Evolutionary conservation across 2,329 filamentous ascomycete species (phyloP).

Genomic region (Cytospora leucostoma): DNA sequence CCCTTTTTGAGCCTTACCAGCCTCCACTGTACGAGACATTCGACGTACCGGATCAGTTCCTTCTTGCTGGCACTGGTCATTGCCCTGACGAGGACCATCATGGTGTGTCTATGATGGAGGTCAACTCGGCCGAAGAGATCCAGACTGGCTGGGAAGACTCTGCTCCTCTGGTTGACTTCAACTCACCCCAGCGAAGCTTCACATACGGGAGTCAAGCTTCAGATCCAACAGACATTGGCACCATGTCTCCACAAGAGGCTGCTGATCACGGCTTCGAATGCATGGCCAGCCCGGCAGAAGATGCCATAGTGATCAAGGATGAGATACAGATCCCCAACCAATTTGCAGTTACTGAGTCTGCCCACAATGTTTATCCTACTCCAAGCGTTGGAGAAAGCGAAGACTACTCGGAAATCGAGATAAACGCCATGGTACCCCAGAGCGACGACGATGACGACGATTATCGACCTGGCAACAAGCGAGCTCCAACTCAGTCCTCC

Average conservation of each 20-base stretch:
- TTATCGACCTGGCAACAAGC: slow-evolving; percentile 20
- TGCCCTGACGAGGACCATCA: slow-evolving; percentile 28
- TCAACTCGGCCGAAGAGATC: slow-evolving; percentile 38
- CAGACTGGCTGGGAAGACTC: slow-evolving; percentile 36
- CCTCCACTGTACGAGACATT: slow-evolving; percentile 33
- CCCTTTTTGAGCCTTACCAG: slow-evolving; percentile 36
- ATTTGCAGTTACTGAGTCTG: neutral
- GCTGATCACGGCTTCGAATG: slow-evolving; percentile 28
- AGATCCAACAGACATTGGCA: slow-evolving; percentile 31
- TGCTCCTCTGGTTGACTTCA: slow-evolving; percentile 31
- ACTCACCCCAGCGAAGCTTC: slow-evolving; percentile 31
- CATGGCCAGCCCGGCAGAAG: slow-evolving; percentile 34
- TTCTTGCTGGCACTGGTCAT: slow-evolving; percentile 35
- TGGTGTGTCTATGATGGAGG: slow-evolving; percentile 40
- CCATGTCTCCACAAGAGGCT: slow-evolving; percentile 23
- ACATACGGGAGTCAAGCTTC: slow-evolving; percentile 39
- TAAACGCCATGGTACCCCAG: slow-evolving; percentile 8
- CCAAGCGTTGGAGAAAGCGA: slow-evolving; percentile 26
- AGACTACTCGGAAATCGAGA: slow-evolving; percentile 16
- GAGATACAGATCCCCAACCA: slow-evolving; percentile 18
- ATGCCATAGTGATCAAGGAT: slow-evolving; percentile 22
- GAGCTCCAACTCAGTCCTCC: neutral
- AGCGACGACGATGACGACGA: slow-evolving; percentile 22
- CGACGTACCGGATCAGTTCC: slow-evolving; percentile 33
- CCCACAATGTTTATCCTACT: slow-evolving; percentile 17